Evolutionary conservation across 73 alveolate genomes (phyloP).

Genomic region (Paramecium sexaurelia): DNA sequence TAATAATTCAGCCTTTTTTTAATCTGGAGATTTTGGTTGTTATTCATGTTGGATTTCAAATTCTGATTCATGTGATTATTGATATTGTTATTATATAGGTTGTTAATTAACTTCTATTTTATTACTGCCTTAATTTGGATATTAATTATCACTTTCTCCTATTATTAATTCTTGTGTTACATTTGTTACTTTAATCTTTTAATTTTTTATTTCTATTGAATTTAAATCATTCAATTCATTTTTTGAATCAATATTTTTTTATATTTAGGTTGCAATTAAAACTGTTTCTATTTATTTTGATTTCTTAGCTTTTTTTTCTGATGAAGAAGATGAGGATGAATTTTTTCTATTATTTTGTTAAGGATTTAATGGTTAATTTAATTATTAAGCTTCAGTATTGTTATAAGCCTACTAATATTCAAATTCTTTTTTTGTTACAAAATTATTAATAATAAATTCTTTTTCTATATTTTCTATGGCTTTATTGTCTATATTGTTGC

Average conservation of each 20-base stretch:
- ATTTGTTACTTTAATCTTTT: not conserved
- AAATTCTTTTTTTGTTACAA: no score
- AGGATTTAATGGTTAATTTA: not conserved
- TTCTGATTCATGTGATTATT: not conserved
- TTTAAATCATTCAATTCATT: not conserved
- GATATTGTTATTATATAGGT: not conserved
- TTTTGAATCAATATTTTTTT: not conserved
- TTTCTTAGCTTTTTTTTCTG: not conserved
- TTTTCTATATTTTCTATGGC: not conserved
- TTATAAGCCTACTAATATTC: not conserved
- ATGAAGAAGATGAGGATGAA: slow-evolving; percentile 3
- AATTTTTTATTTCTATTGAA: not conserved
- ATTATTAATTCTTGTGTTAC: not conserved
- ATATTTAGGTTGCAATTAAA: not conserved
- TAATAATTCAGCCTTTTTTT: not conserved
- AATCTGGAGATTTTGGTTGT: not conserved
- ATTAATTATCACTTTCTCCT: not conserved
- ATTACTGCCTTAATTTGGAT: not conserved
- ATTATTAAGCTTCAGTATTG: not conserved
- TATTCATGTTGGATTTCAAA: not conserved
- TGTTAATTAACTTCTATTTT: not conserved
- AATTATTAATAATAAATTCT: not conserved
- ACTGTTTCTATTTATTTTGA: not conserved
- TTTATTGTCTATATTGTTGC: not conserved
- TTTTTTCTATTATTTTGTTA: not conserved